Conservation (phyloP, 2,329 filamentous ascomycete genomes). For the Sarocladiaceae sp. region DNA sequence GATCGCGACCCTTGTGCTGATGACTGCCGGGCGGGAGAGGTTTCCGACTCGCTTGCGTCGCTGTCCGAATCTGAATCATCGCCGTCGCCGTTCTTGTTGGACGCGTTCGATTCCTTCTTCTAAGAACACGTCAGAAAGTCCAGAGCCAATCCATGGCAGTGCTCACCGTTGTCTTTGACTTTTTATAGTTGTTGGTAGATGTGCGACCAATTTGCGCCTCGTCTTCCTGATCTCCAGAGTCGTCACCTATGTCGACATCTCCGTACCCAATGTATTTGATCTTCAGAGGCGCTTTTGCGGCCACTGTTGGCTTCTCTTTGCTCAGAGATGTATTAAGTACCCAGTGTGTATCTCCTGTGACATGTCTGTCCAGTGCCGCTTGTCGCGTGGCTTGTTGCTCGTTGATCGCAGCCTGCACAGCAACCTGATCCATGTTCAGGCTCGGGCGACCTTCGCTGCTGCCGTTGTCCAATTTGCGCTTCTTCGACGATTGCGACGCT, state of each 20-base stretch:
- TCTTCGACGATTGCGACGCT: constrained; percentile 56
- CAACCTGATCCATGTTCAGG: constrained; percentile 48
- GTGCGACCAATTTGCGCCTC: constrained; percentile 28
- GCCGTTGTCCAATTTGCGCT: constrained; percentile 46
- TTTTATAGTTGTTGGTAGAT: constrained; percentile 28
- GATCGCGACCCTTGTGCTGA: background rate
- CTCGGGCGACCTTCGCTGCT: constrained; percentile 31
- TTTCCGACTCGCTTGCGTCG: background rate
- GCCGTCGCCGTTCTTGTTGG: constrained; percentile 11
- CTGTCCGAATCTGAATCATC: constrained; percentile 12
- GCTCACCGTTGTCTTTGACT: constrained; percentile 22
- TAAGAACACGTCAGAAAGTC: constrained; percentile 2
- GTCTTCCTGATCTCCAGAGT: constrained; percentile 31
- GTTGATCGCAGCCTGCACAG: constrained; percentile 59
- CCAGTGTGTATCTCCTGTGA: constrained; percentile 69
- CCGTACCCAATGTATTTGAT: constrained; percentile 58
- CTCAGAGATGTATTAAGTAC: constrained; percentile 52
- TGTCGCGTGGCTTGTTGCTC: constrained; percentile 64
- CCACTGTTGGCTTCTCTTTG: constrained; percentile 20
- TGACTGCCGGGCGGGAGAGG: background rate
- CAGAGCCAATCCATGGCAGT: background rate
- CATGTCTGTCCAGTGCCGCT: constrained; percentile 56
- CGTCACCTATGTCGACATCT: constrained; percentile 40
- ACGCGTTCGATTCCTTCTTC: constrained; percentile 11
- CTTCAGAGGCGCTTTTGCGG: constrained; percentile 37